Conservation (phyloP, 345 rosid genomes). For the Hibiscus syriacus region DNA sequence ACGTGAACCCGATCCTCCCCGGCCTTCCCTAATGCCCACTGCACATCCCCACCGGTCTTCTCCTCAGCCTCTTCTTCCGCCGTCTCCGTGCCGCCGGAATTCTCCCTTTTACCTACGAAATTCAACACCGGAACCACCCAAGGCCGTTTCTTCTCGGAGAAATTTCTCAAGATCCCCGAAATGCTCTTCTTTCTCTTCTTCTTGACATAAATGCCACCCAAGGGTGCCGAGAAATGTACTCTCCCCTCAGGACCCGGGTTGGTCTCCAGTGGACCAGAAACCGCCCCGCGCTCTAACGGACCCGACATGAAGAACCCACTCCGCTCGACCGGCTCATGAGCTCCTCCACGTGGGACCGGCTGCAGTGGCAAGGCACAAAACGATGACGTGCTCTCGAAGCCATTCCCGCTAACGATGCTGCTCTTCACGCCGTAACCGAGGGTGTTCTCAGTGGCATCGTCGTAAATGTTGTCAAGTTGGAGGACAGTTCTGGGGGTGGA, state of each 20-base stretch:
- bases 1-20: constrained; percentile 98
- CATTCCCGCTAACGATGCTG: constrained; percentile 51
- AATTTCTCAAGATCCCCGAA: constrained; percentile 49
- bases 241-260: constrained; percentile 39
- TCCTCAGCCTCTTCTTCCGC: constrained; percentile 18
- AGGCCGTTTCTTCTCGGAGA: constrained; percentile 75
- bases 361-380: constrained; percentile 78
- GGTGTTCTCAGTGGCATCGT: constrained; percentile 66
- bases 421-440: constrained; percentile 43
- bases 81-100: constrained; percentile 14
- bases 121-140: constrained; percentile 96
- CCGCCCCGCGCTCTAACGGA: constrained; percentile 74
- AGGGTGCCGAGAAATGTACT: constrained; percentile 85
- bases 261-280: constrained; percentile 79
- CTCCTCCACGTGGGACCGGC: constrained; percentile 68
- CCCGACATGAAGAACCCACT: constrained; percentile 83
- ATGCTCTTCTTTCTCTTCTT: constrained; percentile 58
- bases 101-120: constrained; percentile 56
- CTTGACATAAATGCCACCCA: constrained; percentile 54
- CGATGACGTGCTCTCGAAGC: constrained; percentile 88
- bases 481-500: constrained; percentile 77
- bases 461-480: constrained; percentile 63
- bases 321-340: constrained; percentile 29
- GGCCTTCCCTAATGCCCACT: constrained; percentile 97
- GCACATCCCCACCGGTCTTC: constrained; percentile 49